These are phyloP conservation scores for Corinectria fuckeliana DNA, from an alignment of 2,329 filamentous ascomycete genomes.

Conservation along the genomic window DNA sequence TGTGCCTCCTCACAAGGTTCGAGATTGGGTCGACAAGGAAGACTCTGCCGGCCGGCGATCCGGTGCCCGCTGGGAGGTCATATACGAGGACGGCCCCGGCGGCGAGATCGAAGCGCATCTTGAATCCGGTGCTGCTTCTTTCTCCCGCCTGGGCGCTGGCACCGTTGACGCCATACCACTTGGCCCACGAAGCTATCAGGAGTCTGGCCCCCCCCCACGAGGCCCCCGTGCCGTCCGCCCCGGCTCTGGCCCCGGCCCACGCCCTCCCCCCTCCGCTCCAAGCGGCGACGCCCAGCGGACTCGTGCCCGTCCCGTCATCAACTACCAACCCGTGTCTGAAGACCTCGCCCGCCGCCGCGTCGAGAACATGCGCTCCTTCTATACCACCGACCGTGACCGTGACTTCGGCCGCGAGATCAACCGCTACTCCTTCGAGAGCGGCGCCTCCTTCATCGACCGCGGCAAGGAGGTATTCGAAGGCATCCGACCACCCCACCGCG, in stretches of 20 bases:
- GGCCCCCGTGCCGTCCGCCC: slow-evolving; percentile 50
- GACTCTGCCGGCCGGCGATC: slow-evolving; percentile 54
- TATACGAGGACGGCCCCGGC: slow-evolving; percentile 66
- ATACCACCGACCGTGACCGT: slow-evolving; percentile 49
- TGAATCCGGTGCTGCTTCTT: slow-evolving; percentile 37
- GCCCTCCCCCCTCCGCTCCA: slow-evolving; percentile 27
- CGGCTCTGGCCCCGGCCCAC: slow-evolving; percentile 39
- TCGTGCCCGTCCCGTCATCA: slow-evolving; percentile 49
- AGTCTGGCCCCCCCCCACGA: slow-evolving; percentile 35
- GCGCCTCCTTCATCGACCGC: slow-evolving; percentile 71
- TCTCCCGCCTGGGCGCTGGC: slow-evolving; percentile 29
- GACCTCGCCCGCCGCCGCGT: slow-evolving; percentile 70
- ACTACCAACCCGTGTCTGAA: slow-evolving; percentile 65
- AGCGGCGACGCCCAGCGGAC: slow-evolving; percentile 45
- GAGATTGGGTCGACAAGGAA: slow-evolving; percentile 77
- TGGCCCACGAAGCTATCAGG: slow-evolving; percentile 43
- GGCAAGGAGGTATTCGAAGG: slow-evolving; percentile 74
- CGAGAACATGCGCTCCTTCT: slow-evolving; percentile 58
- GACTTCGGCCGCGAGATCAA: slow-evolving; percentile 61
- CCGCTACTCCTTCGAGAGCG: slow-evolving; percentile 75
- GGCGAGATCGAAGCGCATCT: slow-evolving; percentile 63
- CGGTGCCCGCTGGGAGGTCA: slow-evolving; percentile 71
- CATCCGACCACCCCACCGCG: slow-evolving; percentile 65
- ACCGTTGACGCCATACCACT: slow-evolving; percentile 46
- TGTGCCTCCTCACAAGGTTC: slow-evolving; percentile 76